These are phyloP conservation scores for Pythium phragmiticola DNA, from an alignment of 352 stramenopile genomes.

Conservation along the genomic window DNA sequence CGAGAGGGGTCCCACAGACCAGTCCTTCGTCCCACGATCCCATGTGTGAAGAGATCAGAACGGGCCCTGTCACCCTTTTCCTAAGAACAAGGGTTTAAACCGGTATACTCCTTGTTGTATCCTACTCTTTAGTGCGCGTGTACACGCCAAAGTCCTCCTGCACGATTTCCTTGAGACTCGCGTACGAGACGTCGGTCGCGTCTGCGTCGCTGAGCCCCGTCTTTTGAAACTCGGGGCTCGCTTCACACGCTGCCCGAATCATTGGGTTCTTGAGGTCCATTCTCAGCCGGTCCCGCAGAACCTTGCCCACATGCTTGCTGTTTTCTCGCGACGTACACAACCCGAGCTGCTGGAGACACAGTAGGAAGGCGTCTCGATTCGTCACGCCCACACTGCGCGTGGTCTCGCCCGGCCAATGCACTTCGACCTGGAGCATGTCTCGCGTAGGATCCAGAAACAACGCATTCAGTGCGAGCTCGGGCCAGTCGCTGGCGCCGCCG, in stretches of 20 bases:
- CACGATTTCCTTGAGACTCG: constrained; percentile 49
- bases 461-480: constrained; percentile 58
- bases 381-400: constrained; percentile 40
- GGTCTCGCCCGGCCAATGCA: constrained; percentile 43
- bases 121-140: constrained; percentile 20
- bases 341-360: constrained; percentile 59
- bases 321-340: constrained; percentile 45
- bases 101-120: neutral
- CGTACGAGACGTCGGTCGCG: constrained; percentile 26
- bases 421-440: constrained; percentile 53
- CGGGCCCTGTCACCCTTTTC: neutral
- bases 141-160: constrained; percentile 59
- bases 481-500: constrained; percentile 38
- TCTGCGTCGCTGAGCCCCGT: neutral
- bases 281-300: constrained; percentile 54
- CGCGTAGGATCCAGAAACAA: constrained; percentile 43
- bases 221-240: constrained; percentile 20
- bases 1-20: neutral
- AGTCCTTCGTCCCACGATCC: neutral
- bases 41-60: neutral
- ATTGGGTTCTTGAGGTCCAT: constrained; percentile 48
- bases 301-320: constrained; percentile 61
- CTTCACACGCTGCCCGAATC: constrained; percentile 28
- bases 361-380: constrained; percentile 58
- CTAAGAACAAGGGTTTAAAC: no score